phyloP scores from a whole-genome alignment of 306 rosid species.

The Hippophae rhamnoides region DNA sequence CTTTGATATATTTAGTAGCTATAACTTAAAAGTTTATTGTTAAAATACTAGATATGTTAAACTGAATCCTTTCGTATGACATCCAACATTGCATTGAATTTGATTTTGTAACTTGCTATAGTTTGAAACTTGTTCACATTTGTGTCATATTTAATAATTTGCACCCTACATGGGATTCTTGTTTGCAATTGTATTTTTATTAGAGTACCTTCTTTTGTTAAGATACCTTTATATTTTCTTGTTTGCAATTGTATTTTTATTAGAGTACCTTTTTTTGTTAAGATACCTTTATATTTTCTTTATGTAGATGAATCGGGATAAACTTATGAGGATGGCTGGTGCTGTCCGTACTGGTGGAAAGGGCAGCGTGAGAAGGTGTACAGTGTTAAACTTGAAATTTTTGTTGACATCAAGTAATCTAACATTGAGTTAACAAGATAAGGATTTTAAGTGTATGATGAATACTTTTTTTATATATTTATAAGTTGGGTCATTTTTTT shows the following conservation, averaged over 20 bases:
- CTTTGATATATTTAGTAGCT: too few relatives aligned
- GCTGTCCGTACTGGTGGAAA: constrained; percentile 95
- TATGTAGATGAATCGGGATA: constrained; percentile 70
- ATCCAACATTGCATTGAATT: too few relatives aligned
- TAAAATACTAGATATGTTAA: too few relatives aligned
- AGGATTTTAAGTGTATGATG: background rate
- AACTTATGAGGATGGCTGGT: constrained; percentile 88
- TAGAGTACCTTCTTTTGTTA: background rate
- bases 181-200: background rate
- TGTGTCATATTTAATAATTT: too few relatives aligned
- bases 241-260: background rate
- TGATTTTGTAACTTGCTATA: too few relatives aligned
- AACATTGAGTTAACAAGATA: background rate
- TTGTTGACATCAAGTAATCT: background rate
- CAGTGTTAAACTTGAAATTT: background rate
- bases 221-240: too few relatives aligned
- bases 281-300: background rate
- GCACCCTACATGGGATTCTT: too few relatives aligned
- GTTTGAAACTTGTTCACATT: too few relatives aligned
- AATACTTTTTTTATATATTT: too few relatives aligned
- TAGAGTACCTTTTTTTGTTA: background rate
- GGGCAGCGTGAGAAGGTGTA: constrained; percentile 86
- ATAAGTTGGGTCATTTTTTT: too few relatives aligned
- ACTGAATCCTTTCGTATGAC: too few relatives aligned
- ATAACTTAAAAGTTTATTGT: too few relatives aligned